phyloP scores from a whole-genome alignment of 495 filamentous ascomycete genomes.

The Talaromyces wortmannii region DNA sequence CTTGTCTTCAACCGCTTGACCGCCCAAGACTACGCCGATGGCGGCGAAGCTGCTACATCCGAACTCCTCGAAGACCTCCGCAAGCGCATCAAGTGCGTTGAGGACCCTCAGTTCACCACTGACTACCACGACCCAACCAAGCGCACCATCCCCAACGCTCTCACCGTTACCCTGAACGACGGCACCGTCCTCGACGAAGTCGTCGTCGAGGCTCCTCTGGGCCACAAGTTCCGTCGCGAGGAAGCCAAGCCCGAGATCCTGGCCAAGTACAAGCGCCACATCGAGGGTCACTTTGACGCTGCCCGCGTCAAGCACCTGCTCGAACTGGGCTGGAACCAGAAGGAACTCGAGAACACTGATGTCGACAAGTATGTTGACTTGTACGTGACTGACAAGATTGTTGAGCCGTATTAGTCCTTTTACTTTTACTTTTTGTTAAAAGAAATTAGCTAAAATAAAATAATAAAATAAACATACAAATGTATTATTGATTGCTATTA shows the following conservation, averaged over 20 bases:
- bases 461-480: neutral
- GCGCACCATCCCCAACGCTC: slow-evolving; percentile 92
- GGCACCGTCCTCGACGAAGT: slow-evolving; percentile 90
- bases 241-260: slow-evolving; percentile 97
- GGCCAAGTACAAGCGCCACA: slow-evolving; percentile 88
- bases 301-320: slow-evolving; percentile 72
- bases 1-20: slow-evolving; percentile 87
- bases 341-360: slow-evolving; percentile 69
- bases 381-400: slow-evolving; percentile 66
- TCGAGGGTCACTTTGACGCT: slow-evolving; percentile 73
- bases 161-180: slow-evolving; percentile 89
- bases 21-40: slow-evolving; percentile 87
- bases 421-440: neutral
- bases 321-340: slow-evolving; percentile 61
- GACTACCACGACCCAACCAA: slow-evolving; percentile 92
- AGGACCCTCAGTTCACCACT: slow-evolving; percentile 87
- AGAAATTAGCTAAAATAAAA: neutral
- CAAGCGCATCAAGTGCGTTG: slow-evolving; percentile 86
- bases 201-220: slow-evolving; percentile 90
- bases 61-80: slow-evolving; percentile 83
- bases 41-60: slow-evolving; percentile 82
- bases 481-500: neutral
- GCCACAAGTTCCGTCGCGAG: slow-evolving; percentile 83
- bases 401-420: slow-evolving; percentile 15
- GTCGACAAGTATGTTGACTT: slow-evolving; percentile 93